Evolutionary conservation across 805 yeast genomes (phyloP).

Genomic region (Candida maris): DNA sequence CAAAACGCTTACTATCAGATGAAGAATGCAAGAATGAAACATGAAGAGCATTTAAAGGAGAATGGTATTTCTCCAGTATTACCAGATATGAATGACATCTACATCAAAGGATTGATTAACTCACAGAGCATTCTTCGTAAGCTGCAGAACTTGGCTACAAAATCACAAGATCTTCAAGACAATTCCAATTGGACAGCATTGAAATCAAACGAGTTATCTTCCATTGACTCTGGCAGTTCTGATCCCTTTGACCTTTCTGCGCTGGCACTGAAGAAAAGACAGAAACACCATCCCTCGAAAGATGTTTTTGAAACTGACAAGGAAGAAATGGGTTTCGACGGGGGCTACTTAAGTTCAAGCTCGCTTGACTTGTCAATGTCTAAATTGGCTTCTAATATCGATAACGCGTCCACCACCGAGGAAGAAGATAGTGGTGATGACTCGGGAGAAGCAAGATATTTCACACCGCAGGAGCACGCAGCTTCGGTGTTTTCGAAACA

Average conservation of each 20-base stretch:
- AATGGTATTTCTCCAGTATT: conserved; percentile 22
- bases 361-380: conserved; percentile 16
- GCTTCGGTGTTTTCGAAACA: conserved; percentile 6
- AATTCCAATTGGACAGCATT: conserved; percentile 14
- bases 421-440: conserved; percentile 6
- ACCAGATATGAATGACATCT: conserved; percentile 6
- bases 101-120: conserved; percentile 12
- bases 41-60: conserved; percentile 16
- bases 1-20: conserved; percentile 2
- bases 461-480: conserved; percentile 18
- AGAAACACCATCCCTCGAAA: no score
- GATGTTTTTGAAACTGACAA: conserved; percentile 10
- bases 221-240: not conserved
- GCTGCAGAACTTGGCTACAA: conserved; percentile 6
- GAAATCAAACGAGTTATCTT: conserved; percentile 6
- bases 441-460: conserved; percentile 12
- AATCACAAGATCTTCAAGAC: conserved; percentile 2
- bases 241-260: not conserved
- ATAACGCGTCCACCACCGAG: conserved; percentile 2
- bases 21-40: conserved; percentile 5
- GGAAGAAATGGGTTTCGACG: no score
- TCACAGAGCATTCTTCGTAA: conserved; percentile 24
- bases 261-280: not conserved
- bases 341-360: conserved; percentile 16
- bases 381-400: conserved; percentile 10